Conservation (phyloP, 352 stramenopile genomes). For the Aphanomyces euteiches region DNA sequence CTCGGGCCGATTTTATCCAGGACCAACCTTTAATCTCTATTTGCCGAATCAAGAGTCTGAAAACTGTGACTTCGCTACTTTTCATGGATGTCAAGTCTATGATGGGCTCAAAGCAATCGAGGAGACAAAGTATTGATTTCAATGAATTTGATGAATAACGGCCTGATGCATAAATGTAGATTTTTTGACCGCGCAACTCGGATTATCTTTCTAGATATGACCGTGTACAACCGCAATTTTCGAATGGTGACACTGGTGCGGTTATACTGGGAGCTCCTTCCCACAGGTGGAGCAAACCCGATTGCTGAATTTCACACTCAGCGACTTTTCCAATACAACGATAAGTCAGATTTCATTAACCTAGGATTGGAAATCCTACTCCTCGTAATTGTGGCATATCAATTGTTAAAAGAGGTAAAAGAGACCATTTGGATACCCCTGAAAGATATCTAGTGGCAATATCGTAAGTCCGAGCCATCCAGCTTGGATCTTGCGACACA, state of each 20-base stretch:
- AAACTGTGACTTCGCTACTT: background rate
- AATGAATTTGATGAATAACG: background rate
- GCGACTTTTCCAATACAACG: constrained; percentile 14
- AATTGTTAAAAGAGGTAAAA: constrained; percentile 13
- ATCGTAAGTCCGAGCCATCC: background rate
- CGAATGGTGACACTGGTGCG: constrained; percentile 1
- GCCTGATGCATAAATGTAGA: background rate
- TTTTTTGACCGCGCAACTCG: constrained; percentile 24
- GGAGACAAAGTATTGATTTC: constrained; percentile 10
- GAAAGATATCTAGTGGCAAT: background rate
- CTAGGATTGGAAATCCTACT: constrained; percentile 2
- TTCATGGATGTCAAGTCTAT: constrained; percentile 5
- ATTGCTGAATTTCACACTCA: background rate
- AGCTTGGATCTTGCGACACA: background rate
- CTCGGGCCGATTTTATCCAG: constrained; percentile 17
- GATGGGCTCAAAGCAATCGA: constrained; percentile 17
- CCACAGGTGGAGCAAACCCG: constrained; percentile 1
- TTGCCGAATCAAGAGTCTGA: constrained; percentile 1
- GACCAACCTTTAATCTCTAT: constrained; percentile 18
- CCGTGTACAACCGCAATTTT: constrained; percentile 24
- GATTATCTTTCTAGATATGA: constrained; percentile 20
- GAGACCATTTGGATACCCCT: too few species aligned
- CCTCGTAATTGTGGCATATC: constrained; percentile 8
- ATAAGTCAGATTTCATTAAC: background rate
- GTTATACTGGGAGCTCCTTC: background rate